Percentiles rank a stretch among this genome's conserved stretches.
Conservation (phyloP, 805 yeast genomes). For the Lipomyces chichibuensis region DNA sequence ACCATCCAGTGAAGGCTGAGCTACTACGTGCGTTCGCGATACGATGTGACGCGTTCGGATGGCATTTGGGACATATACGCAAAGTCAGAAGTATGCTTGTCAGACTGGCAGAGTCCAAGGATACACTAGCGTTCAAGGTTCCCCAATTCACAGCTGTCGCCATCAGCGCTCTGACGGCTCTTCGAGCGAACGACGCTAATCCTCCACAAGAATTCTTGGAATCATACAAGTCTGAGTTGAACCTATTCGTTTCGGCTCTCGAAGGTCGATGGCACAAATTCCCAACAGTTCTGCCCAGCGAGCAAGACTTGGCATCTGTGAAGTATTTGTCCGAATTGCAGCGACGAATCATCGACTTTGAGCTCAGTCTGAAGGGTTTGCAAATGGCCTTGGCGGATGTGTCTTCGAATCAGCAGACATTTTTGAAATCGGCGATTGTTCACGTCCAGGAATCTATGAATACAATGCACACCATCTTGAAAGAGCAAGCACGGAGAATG, state of each 20-base stretch:
- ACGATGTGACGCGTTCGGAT: not conserved
- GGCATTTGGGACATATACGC: constrained; percentile 2
- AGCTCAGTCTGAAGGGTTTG: constrained; percentile 2
- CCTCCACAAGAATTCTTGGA: not conserved
- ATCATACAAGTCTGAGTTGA: not conserved
- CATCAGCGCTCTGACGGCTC: not conserved
- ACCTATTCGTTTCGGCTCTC: not conserved
- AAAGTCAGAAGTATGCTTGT: constrained; percentile 3
- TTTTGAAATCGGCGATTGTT: not conserved
- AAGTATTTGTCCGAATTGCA: not conserved
- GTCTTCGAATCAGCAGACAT: not conserved
- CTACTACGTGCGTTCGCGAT: constrained; percentile 5
- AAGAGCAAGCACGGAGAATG: not conserved
- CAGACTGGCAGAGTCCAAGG: not conserved
- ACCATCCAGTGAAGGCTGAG: not conserved
- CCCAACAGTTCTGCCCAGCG: not conserved
- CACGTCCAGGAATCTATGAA: not conserved
- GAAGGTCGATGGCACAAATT: constrained; percentile 2
- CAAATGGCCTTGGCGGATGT: not conserved
- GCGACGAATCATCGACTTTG: constrained; percentile 7
- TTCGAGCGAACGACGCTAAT: constrained; percentile 2
- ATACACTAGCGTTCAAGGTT: not conserved
- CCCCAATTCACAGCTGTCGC: constrained; percentile 1
- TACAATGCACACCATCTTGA: not conserved
- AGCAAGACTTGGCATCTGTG: not conserved